These are phyloP conservation scores for Acanthamoeba triangularis DNA, from an alignment of 208 protist genomes.

Conservation along the genomic window DNA sequence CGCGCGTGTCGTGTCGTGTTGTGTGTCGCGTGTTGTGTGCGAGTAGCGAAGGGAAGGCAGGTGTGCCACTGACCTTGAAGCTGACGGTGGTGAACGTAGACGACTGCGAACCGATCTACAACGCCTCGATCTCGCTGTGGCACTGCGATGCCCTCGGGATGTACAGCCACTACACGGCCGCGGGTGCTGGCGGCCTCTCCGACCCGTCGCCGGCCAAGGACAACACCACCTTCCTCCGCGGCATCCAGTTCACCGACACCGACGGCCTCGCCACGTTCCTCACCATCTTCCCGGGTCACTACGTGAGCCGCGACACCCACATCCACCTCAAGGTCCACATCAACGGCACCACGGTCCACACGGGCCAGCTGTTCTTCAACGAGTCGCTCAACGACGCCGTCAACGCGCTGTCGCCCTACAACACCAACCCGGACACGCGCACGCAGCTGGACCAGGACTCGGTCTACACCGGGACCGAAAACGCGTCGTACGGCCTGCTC, in stretches of 20 bases:
- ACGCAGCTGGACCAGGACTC: not conserved
- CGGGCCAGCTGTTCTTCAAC: conserved; percentile 25
- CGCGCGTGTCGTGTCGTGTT: too few relatives aligned
- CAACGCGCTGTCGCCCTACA: conserved; percentile 45
- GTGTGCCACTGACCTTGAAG: not conserved
- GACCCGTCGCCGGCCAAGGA: not conserved
- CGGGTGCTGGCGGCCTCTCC: not conserved
- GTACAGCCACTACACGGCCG: conserved; percentile 42
- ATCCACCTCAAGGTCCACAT: conserved; percentile 18
- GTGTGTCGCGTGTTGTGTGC: not conserved
- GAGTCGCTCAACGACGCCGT: conserved; percentile 21
- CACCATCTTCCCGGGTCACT: conserved; percentile 17
- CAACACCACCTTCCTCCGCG: conserved; percentile 25
- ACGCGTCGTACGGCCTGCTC: not conserved
- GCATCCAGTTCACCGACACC: not conserved
- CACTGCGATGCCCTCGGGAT: conserved; percentile 4
- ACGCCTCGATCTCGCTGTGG: not conserved
- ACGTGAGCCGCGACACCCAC: conserved; percentile 32
- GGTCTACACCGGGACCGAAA: not conserved
- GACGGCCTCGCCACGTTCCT: not conserved
- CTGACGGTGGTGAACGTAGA: not conserved
- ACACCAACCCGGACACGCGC: conserved; percentile 34
- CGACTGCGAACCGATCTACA: not conserved
- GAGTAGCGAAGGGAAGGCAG: not conserved
- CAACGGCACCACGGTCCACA: not conserved